phyloP scores from a whole-genome alignment of 2,329 filamentous ascomycete genomes.

The Ophiostoma sp. region DNA sequence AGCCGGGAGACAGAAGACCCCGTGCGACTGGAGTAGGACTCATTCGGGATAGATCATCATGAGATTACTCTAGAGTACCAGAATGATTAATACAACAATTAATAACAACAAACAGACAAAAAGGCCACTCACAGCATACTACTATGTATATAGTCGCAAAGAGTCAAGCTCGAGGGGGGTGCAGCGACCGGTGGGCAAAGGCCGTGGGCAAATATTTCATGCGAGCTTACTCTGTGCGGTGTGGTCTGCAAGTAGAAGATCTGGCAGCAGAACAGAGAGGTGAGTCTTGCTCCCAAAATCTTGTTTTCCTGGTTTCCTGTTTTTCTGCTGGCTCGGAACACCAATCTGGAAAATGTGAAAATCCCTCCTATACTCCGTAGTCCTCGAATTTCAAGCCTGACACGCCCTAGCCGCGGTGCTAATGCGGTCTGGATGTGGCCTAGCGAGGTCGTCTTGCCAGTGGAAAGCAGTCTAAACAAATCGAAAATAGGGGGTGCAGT shows the following conservation, averaged over 20 bases:
- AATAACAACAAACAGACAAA: neutral
- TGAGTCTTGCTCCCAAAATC: neutral
- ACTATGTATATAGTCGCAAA: neutral
- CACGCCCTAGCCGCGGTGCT: neutral
- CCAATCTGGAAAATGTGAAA: neutral
- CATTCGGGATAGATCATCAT: neutral
- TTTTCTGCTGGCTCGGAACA: neutral
- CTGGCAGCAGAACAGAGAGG: neutral
- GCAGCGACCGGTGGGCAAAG: neutral
- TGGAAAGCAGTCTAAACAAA: neutral
- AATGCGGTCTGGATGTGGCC: neutral
- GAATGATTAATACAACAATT: too few relatives aligned
- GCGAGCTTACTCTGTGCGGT: neutral
- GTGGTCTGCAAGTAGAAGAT: neutral
- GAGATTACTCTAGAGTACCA: neutral
- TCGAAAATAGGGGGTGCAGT: neutral
- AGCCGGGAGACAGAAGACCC: too few relatives aligned
- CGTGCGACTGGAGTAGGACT: neutral
- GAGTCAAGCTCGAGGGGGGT: neutral
- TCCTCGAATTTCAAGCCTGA: neutral
- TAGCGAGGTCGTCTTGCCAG: slow-evolving; percentile 8
- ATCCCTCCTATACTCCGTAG: neutral
- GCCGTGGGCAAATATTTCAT: neutral
- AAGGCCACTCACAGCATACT: neutral
- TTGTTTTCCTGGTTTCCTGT: neutral